Conservation (phyloP, 768 basidiomycete genomes). For the Pisolithus orientalis region DNA sequence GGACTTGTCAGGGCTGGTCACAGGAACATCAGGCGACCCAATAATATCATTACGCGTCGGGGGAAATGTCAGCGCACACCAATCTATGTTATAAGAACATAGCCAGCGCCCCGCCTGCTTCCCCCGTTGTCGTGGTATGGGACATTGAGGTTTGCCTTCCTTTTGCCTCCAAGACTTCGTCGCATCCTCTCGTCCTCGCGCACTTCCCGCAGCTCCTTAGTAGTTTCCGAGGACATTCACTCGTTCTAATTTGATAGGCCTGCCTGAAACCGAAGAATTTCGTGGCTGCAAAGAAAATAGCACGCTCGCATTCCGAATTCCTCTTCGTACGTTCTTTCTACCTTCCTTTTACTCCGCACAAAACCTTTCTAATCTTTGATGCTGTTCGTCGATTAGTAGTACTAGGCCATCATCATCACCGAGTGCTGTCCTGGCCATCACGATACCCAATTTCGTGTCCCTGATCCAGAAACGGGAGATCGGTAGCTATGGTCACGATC, state of each 20-base stretch:
- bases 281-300: neutral
- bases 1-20: no score
- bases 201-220: neutral
- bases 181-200: neutral
- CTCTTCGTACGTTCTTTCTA: neutral
- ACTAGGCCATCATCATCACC: no score
- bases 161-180: neutral
- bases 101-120: neutral
- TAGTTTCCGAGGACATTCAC: neutral
- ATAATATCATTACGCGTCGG: no score
- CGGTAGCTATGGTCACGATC: neutral
- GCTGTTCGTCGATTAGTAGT: no score
- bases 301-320: neutral
- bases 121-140: neutral
- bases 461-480: no score
- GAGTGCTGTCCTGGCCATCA: no score
- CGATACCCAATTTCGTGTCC: no score
- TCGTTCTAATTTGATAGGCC: neutral
- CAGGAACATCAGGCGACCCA: no score
- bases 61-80: no score
- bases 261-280: neutral
- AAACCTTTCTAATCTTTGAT: no score
- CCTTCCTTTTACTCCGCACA: neutral
- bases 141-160: neutral
- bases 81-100: no score